Conservation (phyloP, 2,329 filamentous ascomycete genomes). For the Penicillium sp. region DNA sequence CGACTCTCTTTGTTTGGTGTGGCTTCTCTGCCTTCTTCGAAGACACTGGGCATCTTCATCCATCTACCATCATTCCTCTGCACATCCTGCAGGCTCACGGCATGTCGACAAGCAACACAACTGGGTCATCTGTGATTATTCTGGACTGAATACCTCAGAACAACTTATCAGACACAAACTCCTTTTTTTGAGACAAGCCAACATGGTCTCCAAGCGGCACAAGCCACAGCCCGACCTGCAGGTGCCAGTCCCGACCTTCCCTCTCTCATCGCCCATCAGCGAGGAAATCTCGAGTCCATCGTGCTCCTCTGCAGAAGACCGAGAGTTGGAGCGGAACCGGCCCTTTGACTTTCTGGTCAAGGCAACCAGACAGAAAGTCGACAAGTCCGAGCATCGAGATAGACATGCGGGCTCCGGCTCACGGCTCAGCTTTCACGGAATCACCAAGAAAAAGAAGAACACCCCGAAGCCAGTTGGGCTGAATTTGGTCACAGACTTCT, state of each 20-base stretch:
- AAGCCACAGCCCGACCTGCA: conserved; percentile 29
- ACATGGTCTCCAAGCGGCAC: conserved; percentile 24
- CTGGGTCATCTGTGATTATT: too few relatives aligned
- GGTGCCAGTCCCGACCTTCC: conserved; percentile 39
- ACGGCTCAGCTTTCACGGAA: conserved; percentile 15
- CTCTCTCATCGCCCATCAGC: conserved; percentile 44
- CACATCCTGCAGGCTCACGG: too few relatives aligned
- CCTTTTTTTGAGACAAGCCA: conserved; percentile 2
- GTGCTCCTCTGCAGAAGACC: conserved; percentile 33
- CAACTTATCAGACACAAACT: background rate
- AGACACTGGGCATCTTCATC: too few relatives aligned
- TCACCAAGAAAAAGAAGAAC: conserved; percentile 25
- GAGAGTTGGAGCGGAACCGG: conserved; percentile 26
- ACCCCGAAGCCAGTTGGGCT: conserved; percentile 36
- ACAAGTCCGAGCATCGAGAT: conserved; percentile 7
- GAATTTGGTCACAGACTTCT: conserved; percentile 46
- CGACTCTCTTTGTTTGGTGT: background rate
- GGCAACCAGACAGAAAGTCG: conserved; percentile 20
- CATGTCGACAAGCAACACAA: too few relatives aligned
- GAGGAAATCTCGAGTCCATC: conserved; percentile 43
- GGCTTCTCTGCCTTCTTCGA: background rate
- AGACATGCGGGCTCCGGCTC: conserved; percentile 10
- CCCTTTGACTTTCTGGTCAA: conserved; percentile 35
- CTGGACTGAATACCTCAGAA: too few relatives aligned
- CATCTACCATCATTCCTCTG: too few relatives aligned